phyloP scores from a whole-genome alignment of 164 flowering plant species.

The Euptelea pleiosperma region DNA sequence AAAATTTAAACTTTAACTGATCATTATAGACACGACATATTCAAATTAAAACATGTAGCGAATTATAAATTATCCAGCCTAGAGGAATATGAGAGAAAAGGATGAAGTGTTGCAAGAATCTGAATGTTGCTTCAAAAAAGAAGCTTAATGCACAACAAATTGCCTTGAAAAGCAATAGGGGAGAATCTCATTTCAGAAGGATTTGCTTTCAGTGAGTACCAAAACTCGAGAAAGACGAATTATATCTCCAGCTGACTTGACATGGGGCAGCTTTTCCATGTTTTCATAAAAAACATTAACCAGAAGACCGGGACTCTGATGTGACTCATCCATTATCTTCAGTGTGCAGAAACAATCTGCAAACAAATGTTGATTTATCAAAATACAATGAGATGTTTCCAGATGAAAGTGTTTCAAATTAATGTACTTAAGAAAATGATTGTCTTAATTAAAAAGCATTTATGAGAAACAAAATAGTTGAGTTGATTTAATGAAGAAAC shows the following conservation, averaged over 20 bases:
- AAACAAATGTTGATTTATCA: constrained; percentile 2
- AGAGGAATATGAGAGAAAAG: neutral
- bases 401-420: neutral
- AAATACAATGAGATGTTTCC: neutral
- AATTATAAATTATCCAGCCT: neutral
- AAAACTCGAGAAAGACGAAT: constrained; percentile 42
- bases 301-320: constrained; percentile 34
- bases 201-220: constrained; percentile 30
- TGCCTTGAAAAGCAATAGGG: neutral
- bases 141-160: neutral
- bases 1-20: neutral
- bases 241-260: constrained; percentile 53
- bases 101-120: neutral
- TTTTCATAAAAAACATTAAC: constrained; percentile 51
- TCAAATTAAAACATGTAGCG: neutral
- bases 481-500: neutral
- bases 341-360: constrained; percentile 55
- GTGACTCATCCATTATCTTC: constrained; percentile 53
- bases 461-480: too few species aligned
- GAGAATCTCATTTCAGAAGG: neutral
- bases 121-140: neutral
- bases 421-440: neutral
- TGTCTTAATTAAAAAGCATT: too few species aligned
- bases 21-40: neutral
- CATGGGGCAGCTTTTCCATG: constrained; percentile 48